Evolutionary conservation across 306 rosid genomes (phyloP).

Genomic region (Quercus agrifolia): DNA sequence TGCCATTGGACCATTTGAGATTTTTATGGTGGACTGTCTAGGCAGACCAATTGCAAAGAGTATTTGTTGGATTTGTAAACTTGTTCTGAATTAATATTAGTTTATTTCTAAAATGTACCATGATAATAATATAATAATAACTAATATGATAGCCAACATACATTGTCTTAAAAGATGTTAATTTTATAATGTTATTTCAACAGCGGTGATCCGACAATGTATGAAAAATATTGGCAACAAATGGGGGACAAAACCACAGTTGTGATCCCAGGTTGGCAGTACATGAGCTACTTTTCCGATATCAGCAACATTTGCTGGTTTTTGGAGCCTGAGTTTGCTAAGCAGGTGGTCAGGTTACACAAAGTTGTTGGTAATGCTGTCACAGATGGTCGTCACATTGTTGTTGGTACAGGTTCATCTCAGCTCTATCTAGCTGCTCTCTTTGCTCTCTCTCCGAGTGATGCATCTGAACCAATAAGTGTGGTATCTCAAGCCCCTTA

Average conservation of each 20-base stretch:
- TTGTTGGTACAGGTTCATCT: slow-evolving; percentile 95
- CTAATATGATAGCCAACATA: too few species aligned
- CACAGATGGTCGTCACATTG: slow-evolving; percentile 63
- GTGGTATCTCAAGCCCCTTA: slow-evolving; percentile 75
- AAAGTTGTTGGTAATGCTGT: slow-evolving; percentile 72
- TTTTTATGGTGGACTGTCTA: neutral
- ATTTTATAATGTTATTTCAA: slow-evolving; percentile 11
- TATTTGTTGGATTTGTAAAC: neutral
- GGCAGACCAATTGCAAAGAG: neutral
- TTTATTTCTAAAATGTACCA: neutral
- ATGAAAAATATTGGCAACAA: slow-evolving; percentile 62
- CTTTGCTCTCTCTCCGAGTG: slow-evolving; percentile 61
- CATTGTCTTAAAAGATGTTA: slow-evolving; percentile 7
- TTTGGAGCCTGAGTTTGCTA: slow-evolving; percentile 62
- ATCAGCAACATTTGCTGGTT: slow-evolving; percentile 68
- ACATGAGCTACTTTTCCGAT: slow-evolving; percentile 77
- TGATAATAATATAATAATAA: neutral
- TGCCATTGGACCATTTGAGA: too few species aligned
- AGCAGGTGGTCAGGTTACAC: slow-evolving; percentile 67
- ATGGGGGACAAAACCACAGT: slow-evolving; percentile 61
- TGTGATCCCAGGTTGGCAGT: slow-evolving; percentile 74
- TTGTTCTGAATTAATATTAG: neutral
- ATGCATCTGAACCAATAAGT: slow-evolving; percentile 47
- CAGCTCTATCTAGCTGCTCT: slow-evolving; percentile 83
- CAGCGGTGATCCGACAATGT: slow-evolving; percentile 92